Base-by-base conservation (phyloP, 306 rosid species). In the Ziziphus jujuba region DNA sequence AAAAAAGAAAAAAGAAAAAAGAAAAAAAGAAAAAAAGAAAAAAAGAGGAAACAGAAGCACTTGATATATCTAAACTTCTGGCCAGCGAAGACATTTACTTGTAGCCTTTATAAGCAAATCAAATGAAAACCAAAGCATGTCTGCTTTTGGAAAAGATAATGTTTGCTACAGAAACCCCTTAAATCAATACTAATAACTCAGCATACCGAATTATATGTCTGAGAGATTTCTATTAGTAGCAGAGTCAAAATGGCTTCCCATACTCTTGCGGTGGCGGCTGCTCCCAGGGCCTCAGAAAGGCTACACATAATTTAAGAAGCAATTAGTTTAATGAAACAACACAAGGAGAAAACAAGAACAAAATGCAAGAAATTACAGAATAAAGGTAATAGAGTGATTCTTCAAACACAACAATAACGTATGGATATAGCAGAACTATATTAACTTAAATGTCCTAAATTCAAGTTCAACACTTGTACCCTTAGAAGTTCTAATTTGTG, bases 271-370 rank as follows among this genome's bases (percentile, higher is more conserved):
- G 61, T 43, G 91, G 88, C 24, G 86, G 92, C 79, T 80, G 95
- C 86, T 90, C 95, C 97, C 97, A 90, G 20, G 85, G 77, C 35
- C 84, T 83, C 69, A 80, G 65, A 83, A 82, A 90, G 70, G 95
- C 95, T 90, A 56, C 65, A 72, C 51, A 72, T 8, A 68, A 56
- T 65, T 60, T 25, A 23, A 61, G 14, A 63, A 63, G 71, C 68
- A 66, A 55, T 48, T 60, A 79, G 70, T 16, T n/a, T 50, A 50
- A 16, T 5, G 53, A 55, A 60, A 34, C 11, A 49, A 6, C 25
- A 24, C 31, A 19, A 36, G 2, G 16, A 4, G 19, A 55, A 53
- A 14, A 25, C 5, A 31, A 13, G 38, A 22, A 28, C 10, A 3
- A 23, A 33, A 55, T 6, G 16, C 7, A 66, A 53, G 8, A 45